Conservation (phyloP, 1,139 yeast species). For the Candida sp. region DNA sequence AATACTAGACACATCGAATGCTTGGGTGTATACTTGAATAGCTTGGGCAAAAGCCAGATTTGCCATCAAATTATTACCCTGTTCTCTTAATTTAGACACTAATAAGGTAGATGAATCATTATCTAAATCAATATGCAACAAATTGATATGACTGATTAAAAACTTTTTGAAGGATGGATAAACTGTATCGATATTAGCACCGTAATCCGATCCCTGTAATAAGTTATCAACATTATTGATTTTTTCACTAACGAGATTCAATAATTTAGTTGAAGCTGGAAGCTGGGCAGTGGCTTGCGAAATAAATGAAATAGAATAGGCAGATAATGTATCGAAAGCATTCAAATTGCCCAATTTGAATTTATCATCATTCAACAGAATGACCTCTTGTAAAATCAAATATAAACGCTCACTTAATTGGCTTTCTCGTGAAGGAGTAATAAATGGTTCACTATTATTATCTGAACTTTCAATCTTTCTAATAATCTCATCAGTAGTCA, state of each 20-base stretch:
- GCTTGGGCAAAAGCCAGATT: slow-evolving; percentile 40
- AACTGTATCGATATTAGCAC: slow-evolving; percentile 6
- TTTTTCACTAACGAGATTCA: neutral
- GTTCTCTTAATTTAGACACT: slow-evolving; percentile 29
- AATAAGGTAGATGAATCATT: slow-evolving; percentile 2
- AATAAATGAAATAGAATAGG: neutral
- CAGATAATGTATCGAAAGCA: neutral
- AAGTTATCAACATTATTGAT: neutral
- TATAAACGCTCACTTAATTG: slow-evolving; percentile 15
- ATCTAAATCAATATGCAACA: slow-evolving; percentile 4
- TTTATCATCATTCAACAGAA: slow-evolving; percentile 4
- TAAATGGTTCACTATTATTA: neutral
- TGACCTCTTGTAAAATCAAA: slow-evolving; percentile 13
- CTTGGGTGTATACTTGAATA: slow-evolving; percentile 37
- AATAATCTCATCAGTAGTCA: slow-evolving; percentile 11
- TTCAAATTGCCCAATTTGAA: slow-evolving; percentile 1
- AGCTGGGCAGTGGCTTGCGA: neutral
- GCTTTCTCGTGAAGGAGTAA: slow-evolving; percentile 8
- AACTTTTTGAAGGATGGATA: slow-evolving; percentile 7
- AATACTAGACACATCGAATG: slow-evolving; percentile 20
- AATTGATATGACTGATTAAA: slow-evolving; percentile 7
- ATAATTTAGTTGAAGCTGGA: neutral
- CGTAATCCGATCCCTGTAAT: neutral
- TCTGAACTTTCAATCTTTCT: slow-evolving; percentile 5
- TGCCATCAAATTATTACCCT: slow-evolving; percentile 41